phyloP scores from a whole-genome alignment of 257 asterid genomes.

The Solanum neorickii region DNA sequence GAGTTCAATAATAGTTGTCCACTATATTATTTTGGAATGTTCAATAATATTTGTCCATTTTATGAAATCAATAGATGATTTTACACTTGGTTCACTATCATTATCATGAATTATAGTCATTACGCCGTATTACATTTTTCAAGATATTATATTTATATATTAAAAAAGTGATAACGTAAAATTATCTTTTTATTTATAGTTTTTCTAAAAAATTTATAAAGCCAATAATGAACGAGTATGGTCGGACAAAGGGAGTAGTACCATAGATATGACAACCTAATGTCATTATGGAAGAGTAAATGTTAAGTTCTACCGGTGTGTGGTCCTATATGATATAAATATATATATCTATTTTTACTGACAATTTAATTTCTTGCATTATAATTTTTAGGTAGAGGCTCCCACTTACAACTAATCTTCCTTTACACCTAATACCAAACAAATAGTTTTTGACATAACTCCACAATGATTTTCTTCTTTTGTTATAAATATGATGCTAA shows the following conservation, averaged over 20 bases:
- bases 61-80: too few relatives aligned
- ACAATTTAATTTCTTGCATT: neutral
- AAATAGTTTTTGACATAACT: neutral
- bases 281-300: neutral
- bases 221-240: too few relatives aligned
- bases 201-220: too few relatives aligned
- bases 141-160: too few relatives aligned
- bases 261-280: neutral
- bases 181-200: too few relatives aligned
- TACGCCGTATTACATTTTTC: too few relatives aligned
- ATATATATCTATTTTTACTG: neutral
- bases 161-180: too few relatives aligned
- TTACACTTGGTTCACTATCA: too few relatives aligned
- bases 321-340: neutral
- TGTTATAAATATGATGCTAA: conserved; percentile 23
- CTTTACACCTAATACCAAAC: conserved; percentile 7
- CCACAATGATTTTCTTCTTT: conserved; percentile 7
- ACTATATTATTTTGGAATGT: too few relatives aligned
- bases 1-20: too few relatives aligned
- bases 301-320: neutral
- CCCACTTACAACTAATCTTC: conserved; percentile 4
- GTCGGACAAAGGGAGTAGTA: too few relatives aligned
- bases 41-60: neutral
- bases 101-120: neutral
- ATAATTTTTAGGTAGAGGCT: neutral